A percentile compares a stretch with the other conserved stretches of the same genome.
phyloP scores from a whole-genome alignment of 257 asterid genomes.

The Ophiorrhiza pumila region DNA sequence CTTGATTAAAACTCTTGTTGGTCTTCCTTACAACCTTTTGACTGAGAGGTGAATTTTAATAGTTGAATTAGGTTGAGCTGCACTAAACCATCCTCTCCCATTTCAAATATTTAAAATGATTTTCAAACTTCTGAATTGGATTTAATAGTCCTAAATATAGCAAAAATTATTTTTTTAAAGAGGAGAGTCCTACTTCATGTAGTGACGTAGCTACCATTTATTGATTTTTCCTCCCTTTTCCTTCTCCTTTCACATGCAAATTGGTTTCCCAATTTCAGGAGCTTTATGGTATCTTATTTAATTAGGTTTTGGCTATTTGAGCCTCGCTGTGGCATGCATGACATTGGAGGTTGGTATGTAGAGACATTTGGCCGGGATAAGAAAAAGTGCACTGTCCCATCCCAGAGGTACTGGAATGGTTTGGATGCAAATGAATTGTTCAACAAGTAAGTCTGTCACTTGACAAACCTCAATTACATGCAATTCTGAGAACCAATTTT shows the following conservation, averaged over 20 bases:
- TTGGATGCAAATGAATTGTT: conserved; percentile 39
- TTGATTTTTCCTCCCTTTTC: not conserved
- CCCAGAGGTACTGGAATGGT: conserved; percentile 71
- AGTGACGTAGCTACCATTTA: not conserved
- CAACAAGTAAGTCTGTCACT: conserved; percentile 60
- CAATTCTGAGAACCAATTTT: not conserved
- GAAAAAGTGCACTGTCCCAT: conserved; percentile 62
- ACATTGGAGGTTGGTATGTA: conserved; percentile 92
- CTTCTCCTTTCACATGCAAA: conserved; percentile 14
- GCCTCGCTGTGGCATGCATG: conserved; percentile 94
- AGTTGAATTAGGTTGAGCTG: not conserved
- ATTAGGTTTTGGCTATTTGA: conserved; percentile 93
- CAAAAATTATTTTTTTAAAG: not conserved
- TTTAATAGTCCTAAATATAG: not conserved
- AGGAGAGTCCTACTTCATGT: not conserved
- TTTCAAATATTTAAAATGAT: not conserved
- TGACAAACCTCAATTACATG: conserved; percentile 14
- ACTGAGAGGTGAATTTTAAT: not conserved
- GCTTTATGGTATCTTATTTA: conserved; percentile 20
- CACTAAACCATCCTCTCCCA: not conserved
- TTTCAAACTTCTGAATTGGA: not conserved
- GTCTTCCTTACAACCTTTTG: not conserved
- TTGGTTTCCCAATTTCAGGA: conserved; percentile 20
- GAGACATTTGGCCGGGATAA: conserved; percentile 83
- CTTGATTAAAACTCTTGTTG: not conserved